These are phyloP conservation scores for Aspergillus homomorphus DNA, from an alignment of 495 filamentous ascomycete species.

Conservation along the genomic window DNA sequence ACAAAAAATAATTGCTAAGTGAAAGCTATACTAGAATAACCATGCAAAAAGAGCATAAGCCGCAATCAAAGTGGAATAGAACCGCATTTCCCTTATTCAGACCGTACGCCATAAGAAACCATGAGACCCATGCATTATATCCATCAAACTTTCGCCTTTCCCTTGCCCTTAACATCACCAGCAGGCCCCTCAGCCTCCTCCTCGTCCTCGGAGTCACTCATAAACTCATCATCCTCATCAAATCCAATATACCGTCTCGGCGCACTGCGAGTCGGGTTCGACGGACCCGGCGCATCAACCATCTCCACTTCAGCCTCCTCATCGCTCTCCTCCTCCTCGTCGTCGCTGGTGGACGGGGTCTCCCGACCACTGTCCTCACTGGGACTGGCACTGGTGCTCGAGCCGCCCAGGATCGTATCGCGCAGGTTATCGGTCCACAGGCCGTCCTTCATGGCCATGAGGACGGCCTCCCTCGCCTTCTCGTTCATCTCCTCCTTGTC, in stretches of 20 bases:
- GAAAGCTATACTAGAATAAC: slow-evolving; percentile 18
- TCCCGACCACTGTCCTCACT: slow-evolving; percentile 46
- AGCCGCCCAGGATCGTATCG: slow-evolving; percentile 40
- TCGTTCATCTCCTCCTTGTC: slow-evolving; percentile 82
- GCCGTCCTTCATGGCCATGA: slow-evolving; percentile 68
- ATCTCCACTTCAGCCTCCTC: slow-evolving; percentile 44
- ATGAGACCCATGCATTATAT: neutral
- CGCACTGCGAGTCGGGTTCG: slow-evolving; percentile 25
- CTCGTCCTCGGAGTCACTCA: slow-evolving; percentile 70
- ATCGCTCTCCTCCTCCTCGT: slow-evolving; percentile 49
- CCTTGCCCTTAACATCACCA: slow-evolving; percentile 33
- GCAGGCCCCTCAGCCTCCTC: slow-evolving; percentile 20
- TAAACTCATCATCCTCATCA: slow-evolving; percentile 88
- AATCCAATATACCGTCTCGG: slow-evolving; percentile 71
- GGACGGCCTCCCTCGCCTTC: slow-evolving; percentile 78
- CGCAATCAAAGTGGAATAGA: neutral
- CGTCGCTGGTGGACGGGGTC: slow-evolving; percentile 40
- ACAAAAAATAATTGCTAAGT: neutral
- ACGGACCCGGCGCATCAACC: slow-evolving; percentile 24
- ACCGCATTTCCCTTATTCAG: neutral
- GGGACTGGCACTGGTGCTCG: slow-evolving; percentile 43
- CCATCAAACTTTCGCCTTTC: slow-evolving; percentile 36
- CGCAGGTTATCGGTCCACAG: slow-evolving; percentile 49
- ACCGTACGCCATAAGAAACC: slow-evolving; percentile 1
- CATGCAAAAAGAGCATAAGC: neutral